Evolutionary conservation across 2,329 filamentous ascomycete genomes (phyloP), one percentile per base, ranked within the genome.

Genomic region (Pseudogymnoascus sp.): DNA sequence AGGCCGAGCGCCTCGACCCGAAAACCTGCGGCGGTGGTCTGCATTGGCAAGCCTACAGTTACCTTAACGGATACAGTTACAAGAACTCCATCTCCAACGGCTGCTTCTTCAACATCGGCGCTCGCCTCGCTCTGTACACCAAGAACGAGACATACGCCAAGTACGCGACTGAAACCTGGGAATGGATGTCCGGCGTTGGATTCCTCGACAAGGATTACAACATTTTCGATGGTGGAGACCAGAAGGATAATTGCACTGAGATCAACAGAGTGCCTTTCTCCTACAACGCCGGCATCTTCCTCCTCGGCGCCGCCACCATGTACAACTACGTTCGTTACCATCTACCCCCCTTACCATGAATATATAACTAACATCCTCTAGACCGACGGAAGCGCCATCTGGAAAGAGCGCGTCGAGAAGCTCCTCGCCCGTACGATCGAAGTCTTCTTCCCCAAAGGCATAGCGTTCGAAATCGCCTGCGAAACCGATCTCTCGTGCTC

Each of bases 31-130:
- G 78, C 14, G 90, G 90, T 36, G 90, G 90, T 5, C 73, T 94
- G 50, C 82, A 88, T 63, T 93, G 89, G 89, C 91, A 96, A 75
- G 92, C 95, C 57, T 93, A 89, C 70, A 79, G 82, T 1, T 91
- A 89, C 78, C 93, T 95, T 71, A 84, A 81, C 35, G 91, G 91
- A 11, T 95, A 86, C 73, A 81, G 87, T 67, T 92, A 93, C 79
- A 93, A 86, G 69, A 86, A 86, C 64, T 81, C 81, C 11, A 85
- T 86, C 62, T 84, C 83, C 0, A 82, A 85, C 65, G 83, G 81
- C 3, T 82, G 81, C 61, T 84, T 85, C 71, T 85, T 86, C 70
- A 82, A 83, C 59, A 71, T 86, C 4, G 82, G 79, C 4, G 83
- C 88, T 1, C 83, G 89, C 6, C 77, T 92, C 7, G 88, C 87